Evolutionary conservation across 106 monocot genomes (phyloP), one percentile per base, ranked within the genome.

Genomic region (Apostasia shenzhenica): DNA sequence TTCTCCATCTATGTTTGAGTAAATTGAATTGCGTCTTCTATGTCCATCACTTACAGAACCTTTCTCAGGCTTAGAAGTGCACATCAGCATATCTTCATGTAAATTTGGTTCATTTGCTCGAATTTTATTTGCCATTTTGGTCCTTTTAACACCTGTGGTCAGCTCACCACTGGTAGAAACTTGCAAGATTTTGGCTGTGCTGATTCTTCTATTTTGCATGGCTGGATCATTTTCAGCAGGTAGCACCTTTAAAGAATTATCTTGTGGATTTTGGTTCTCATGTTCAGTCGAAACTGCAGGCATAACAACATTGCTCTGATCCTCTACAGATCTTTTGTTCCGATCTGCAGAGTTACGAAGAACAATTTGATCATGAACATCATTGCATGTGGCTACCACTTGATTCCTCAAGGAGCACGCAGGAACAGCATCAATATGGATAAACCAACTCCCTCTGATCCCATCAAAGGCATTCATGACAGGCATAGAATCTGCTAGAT

Each of bases 401-500:
- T 65, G 46, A 65, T 49, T 37, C 26, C 48, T 65, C 43, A 48
- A 2, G 11, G 14, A n/a, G 65, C 48, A 65, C 37, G 7, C 8
- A 6, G 65, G 37, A 37, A 48, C 48, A 26, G 8, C 48, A 48
- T 65, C 65, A 65, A 65, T 48, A 12, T 8, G 2, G n/a, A 65
- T 13, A 65, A 65, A 48, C 65, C 65, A 65, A 49, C 65, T 48
- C 8, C 65, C 48, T 43, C 26, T 14, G 37, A 65, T 48, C 48
- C 65, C 48, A 12, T 65, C 65, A 65, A 65, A 65, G 26, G 65
- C 65, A 65, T 65, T 48, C 48, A 14, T 6, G 26, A 65, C 48
- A 48, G 2, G 6, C 65, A 65, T 65, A 6, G 65, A 47, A 65
- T 65, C 65, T 65, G 48, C 26, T 48, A 65, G 13, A 48, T 26